Evolutionary conservation across 2,329 filamentous ascomycete genomes (phyloP).

Genomic region (Fusarium vanettenii): DNA sequence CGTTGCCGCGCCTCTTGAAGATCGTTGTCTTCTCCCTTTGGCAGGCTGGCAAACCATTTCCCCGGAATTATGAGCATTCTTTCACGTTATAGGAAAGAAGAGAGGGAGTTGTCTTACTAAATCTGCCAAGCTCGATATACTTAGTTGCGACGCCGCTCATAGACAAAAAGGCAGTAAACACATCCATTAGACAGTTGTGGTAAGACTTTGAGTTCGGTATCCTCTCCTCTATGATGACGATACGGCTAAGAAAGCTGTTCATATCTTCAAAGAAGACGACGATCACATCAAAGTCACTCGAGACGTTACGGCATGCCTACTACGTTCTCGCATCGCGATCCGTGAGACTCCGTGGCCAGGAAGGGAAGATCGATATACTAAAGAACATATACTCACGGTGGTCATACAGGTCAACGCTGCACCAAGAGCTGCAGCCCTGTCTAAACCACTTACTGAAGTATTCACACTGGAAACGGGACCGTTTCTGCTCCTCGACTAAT

Average conservation of each 20-base stretch:
- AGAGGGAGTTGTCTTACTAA: not conserved
- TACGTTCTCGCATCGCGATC: not conserved
- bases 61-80: not conserved
- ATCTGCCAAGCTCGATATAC: not conserved
- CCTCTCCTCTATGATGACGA: not conserved
- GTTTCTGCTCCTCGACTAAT: no score
- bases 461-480: no score
- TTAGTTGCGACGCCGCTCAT: not conserved
- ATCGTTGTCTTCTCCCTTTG: not conserved
- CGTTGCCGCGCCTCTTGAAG: not conserved
- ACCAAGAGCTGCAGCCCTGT: not conserved
- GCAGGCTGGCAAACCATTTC: not conserved
- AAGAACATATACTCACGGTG: not conserved
- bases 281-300: not conserved
- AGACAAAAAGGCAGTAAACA: not conserved
- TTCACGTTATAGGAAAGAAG: not conserved
- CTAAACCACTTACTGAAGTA: no score
- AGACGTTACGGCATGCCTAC: not conserved
- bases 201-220: not conserved
- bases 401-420: not conserved
- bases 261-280: not conserved
- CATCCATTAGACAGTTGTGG: not conserved
- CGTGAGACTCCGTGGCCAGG: not conserved
- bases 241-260: not conserved
- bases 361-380: not conserved